Conservation (phyloP, 257 asterid genomes). For the Agastache rugosa region DNA sequence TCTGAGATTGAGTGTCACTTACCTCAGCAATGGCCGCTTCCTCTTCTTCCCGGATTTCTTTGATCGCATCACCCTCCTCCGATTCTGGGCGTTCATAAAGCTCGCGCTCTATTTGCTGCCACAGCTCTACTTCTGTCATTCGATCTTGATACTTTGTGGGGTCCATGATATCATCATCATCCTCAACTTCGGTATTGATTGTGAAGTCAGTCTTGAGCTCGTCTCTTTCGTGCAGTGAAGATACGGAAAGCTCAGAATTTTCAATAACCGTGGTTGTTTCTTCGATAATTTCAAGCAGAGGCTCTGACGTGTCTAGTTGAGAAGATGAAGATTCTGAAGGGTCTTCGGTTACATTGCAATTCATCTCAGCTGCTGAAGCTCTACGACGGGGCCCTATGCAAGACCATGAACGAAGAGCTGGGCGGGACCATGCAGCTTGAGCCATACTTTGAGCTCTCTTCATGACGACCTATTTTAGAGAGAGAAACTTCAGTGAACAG, state of each 20-base stretch:
- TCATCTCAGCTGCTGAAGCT: conserved; percentile 48
- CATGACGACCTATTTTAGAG: conserved; percentile 76
- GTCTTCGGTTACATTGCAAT: conserved; percentile 38
- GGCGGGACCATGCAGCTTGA: conserved; percentile 91
- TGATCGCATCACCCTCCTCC: conserved; percentile 55
- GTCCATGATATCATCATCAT: conserved; percentile 53
- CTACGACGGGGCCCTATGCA: conserved; percentile 98
- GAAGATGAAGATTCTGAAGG: conserved; percentile 53
- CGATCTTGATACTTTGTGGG: conserved; percentile 60
- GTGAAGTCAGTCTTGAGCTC: conserved; percentile 42
- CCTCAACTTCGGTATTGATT: conserved; percentile 38
- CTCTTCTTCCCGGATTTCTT: conserved; percentile 88
- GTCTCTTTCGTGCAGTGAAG: conserved; percentile 53
- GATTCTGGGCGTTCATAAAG: conserved; percentile 59
- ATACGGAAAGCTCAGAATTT: conserved; percentile 51
- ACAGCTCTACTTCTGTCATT: conserved; percentile 87
- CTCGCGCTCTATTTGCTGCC: conserved; percentile 96
- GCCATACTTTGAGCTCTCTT: conserved; percentile 98
- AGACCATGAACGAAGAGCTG: conserved; percentile 80
- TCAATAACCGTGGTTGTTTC: conserved; percentile 42
- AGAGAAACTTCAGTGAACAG: conserved; percentile 12
- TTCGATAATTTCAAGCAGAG: conserved; percentile 53
- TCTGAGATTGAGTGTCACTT: conserved; percentile 50
- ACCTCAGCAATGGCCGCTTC: conserved; percentile 76
- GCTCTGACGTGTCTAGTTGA: conserved; percentile 49